phyloP scores from a whole-genome alignment of 2,329 filamentous ascomycete species.

The Venturia carpophila region DNA sequence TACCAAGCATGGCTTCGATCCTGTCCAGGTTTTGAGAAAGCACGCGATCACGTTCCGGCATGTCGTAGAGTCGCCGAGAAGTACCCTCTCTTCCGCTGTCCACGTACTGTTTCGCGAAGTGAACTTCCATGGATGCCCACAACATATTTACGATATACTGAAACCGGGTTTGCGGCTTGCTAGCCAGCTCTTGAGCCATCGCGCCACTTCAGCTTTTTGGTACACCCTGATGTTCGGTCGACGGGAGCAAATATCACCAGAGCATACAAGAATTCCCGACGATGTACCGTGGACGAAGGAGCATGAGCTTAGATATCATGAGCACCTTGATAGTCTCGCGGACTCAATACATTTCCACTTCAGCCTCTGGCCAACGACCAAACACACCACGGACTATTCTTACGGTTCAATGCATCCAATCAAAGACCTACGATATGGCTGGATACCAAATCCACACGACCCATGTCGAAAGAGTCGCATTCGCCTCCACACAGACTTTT shows the following conservation, averaged over 20 bases:
- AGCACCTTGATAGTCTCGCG: constrained; percentile 28
- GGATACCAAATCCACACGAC: constrained; percentile 29
- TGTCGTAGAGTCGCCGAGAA: constrained; percentile 22
- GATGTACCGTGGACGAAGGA: constrained; percentile 31
- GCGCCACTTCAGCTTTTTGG: constrained; percentile 32
- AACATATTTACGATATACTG: constrained; percentile 32
- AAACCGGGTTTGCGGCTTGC: constrained; percentile 32
- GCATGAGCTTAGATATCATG: constrained; percentile 26
- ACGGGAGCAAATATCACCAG: constrained; percentile 20
- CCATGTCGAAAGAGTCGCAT: constrained; percentile 33
- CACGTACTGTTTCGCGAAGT: constrained; percentile 32
- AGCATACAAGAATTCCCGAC: constrained; percentile 30
- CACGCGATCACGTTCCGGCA: constrained; percentile 31
- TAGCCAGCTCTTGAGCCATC: constrained; percentile 29
- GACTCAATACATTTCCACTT: constrained; percentile 35
- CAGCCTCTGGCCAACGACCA: constrained; percentile 29
- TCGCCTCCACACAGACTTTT: constrained; percentile 34
- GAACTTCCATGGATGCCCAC: constrained; percentile 34
- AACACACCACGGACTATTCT: constrained; percentile 25
- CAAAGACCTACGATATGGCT: constrained; percentile 31
- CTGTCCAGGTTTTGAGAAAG: constrained; percentile 33
- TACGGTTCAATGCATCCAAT: constrained; percentile 34
- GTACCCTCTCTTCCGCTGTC: constrained; percentile 31
- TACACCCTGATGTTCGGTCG: constrained; percentile 33
- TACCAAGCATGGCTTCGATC: constrained; percentile 32